These are phyloP conservation scores for Cyphellophora attinorum DNA, from an alignment of 2,329 filamentous ascomycete genomes.

Conservation along the genomic window DNA sequence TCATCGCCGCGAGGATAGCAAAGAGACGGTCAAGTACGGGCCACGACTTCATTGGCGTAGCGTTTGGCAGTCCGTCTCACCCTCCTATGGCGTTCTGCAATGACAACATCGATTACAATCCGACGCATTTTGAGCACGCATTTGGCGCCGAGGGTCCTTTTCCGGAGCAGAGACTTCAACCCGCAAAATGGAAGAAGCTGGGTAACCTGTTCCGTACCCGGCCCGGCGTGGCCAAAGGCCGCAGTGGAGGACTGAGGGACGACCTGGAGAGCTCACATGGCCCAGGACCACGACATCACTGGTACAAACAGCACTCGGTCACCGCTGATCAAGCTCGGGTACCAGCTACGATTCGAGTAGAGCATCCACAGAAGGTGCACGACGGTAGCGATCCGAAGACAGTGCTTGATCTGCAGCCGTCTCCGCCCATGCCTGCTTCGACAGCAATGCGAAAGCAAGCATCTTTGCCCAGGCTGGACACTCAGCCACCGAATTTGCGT, in stretches of 20 bases:
- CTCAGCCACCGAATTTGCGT: slow-evolving; percentile 10
- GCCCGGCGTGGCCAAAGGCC: slow-evolving; percentile 7
- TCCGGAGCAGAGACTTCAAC: slow-evolving; percentile 8
- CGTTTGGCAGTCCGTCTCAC: slow-evolving; percentile 56
- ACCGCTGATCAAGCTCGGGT: background rate
- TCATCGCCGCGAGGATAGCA: background rate
- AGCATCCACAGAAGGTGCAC: background rate
- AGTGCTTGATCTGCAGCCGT: slow-evolving; percentile 8
- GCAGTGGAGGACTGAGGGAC: slow-evolving; percentile 8
- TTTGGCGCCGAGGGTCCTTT: slow-evolving; percentile 4
- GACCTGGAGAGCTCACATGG: background rate
- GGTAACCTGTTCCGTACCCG: slow-evolving; percentile 33
- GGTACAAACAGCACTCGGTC: background rate
- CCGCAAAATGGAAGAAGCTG: slow-evolving; percentile 38
- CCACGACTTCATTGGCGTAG: slow-evolving; percentile 58
- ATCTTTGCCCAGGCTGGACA: slow-evolving; percentile 12
- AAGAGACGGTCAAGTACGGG: slow-evolving; percentile 12
- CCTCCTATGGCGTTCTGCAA: slow-evolving; percentile 9
- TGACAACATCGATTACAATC: slow-evolving; percentile 2
- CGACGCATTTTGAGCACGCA: slow-evolving; percentile 4
- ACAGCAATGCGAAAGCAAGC: slow-evolving; percentile 4
- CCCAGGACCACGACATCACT: background rate
- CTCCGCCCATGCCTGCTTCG: slow-evolving; percentile 6
- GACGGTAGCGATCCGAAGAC: slow-evolving; percentile 3
- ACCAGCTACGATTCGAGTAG: slow-evolving; percentile 1